phyloP scores from a whole-genome alignment of 2,329 filamentous ascomycete species.

The Biscogniauxia marginata region DNA sequence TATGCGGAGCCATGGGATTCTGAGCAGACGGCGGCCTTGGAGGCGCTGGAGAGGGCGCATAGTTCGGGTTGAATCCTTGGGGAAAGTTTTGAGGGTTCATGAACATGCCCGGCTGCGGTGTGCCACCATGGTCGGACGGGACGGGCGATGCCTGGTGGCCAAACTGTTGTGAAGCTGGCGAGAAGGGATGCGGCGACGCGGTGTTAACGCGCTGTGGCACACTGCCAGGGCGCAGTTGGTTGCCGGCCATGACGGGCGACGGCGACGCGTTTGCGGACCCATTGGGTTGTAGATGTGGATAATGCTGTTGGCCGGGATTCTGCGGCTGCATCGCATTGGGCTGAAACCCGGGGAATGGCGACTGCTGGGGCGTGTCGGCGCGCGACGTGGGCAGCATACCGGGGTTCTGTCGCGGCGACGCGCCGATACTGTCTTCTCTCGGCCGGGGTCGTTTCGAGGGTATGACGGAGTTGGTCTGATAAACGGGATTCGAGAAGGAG shows the following conservation, averaged over 20 bases:
- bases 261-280: constrained; percentile 83
- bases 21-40: constrained; percentile 55
- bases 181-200: constrained; percentile 88
- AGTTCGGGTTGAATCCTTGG: constrained; percentile 58
- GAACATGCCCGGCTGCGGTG: constrained; percentile 71
- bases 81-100: constrained; percentile 58
- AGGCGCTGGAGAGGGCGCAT: constrained; percentile 55
- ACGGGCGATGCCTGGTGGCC: constrained; percentile 71
- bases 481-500: constrained; percentile 73
- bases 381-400: constrained; percentile 77
- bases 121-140: constrained; percentile 71
- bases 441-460: constrained; percentile 85
- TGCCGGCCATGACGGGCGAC: constrained; percentile 81
- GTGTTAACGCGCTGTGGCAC: constrained; percentile 83
- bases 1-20: constrained; percentile 52
- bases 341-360: constrained; percentile 69
- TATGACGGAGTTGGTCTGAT: constrained; percentile 81
- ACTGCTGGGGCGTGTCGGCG: constrained; percentile 87
- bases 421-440: constrained; percentile 78
- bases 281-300: constrained; percentile 79
- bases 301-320: constrained; percentile 65
- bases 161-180: constrained; percentile 71
- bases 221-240: constrained; percentile 69
- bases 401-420: constrained; percentile 75
- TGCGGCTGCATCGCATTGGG: constrained; percentile 60